Conservation (phyloP, 2,329 filamentous ascomycete species). For the Nectriaceae sp. region DNA sequence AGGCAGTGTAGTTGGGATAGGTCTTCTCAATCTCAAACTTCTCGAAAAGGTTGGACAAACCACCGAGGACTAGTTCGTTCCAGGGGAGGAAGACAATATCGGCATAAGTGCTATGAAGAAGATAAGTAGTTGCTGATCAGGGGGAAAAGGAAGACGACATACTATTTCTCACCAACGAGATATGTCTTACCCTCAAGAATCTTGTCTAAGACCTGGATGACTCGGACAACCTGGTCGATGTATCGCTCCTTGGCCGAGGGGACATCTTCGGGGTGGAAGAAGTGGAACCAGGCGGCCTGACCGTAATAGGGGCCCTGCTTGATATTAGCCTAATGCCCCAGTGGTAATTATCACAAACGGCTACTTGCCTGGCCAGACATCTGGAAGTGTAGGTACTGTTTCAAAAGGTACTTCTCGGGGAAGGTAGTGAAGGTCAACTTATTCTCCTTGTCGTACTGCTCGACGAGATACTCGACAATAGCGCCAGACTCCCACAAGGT, state of each 20-base stretch:
- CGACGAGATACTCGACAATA: conserved; percentile 28
- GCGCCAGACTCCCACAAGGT: conserved; percentile 34
- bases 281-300: conserved; percentile 34
- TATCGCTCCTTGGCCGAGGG: conserved; percentile 34
- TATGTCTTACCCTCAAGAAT: conserved; percentile 37
- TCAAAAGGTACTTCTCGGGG: conserved; percentile 32
- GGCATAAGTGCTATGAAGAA: conserved; percentile 31
- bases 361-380: conserved; percentile 36
- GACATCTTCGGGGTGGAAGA: conserved; percentile 30
- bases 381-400: conserved; percentile 41
- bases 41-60: conserved; percentile 22
- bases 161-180: conserved; percentile 38
- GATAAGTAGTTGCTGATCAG: background rate
- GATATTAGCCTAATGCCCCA: background rate
- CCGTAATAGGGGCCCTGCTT: conserved; percentile 39
- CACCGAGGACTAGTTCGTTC: conserved; percentile 19
- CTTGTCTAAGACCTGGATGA: conserved; percentile 33
- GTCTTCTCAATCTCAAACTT: conserved; percentile 31
- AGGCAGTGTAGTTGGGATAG: conserved; percentile 37
- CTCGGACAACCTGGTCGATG: conserved; percentile 30
- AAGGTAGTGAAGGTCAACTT: conserved; percentile 27
- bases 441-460: conserved; percentile 29
- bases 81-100: conserved; percentile 37
- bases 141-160: conserved; percentile 7
- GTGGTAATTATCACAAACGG: background rate